Evolutionary conservation across 352 stramenopile species (phyloP).

Genomic region (Phytophthora capsici): DNA sequence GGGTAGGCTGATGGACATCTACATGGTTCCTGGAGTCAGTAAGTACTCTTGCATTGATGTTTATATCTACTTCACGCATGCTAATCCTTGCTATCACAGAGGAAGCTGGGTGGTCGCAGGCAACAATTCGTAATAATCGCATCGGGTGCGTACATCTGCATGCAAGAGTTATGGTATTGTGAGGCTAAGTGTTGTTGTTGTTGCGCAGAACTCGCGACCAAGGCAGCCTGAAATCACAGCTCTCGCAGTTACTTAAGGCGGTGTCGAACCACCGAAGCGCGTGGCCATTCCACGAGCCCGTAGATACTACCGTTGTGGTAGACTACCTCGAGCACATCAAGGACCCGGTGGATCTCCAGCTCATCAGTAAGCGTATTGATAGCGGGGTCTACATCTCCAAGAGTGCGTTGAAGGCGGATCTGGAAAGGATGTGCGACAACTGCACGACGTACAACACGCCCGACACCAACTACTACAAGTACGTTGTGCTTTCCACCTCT

Average conservation of each 20-base stretch:
- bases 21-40: slow-evolving; percentile 89
- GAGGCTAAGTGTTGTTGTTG: background rate
- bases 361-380: slow-evolving; percentile 87
- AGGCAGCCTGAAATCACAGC: slow-evolving; percentile 83
- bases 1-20: slow-evolving; percentile 85
- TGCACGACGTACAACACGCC: slow-evolving; percentile 97
- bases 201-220: slow-evolving; percentile 67
- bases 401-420: slow-evolving; percentile 92
- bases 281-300: slow-evolving; percentile 98
- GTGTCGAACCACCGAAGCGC: slow-evolving; percentile 95
- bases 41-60: slow-evolving; percentile 38
- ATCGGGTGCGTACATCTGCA: slow-evolving; percentile 61
- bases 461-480: slow-evolving; percentile 97
- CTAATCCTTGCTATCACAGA: slow-evolving; percentile 38
- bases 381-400: slow-evolving; percentile 92
- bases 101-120: slow-evolving; percentile 87
- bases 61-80: background rate
- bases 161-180: background rate
- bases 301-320: slow-evolving; percentile 94
- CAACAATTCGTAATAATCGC: slow-evolving; percentile 85
- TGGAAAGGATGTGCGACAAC: slow-evolving; percentile 98
- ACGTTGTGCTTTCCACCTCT: slow-evolving; percentile 43
- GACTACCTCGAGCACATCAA: slow-evolving; percentile 98
- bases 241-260: slow-evolving; percentile 90
- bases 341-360: slow-evolving; percentile 92